A percentile compares a stretch with the other conserved stretches of the same genome.
Conservation (phyloP, 163 green algal species). For the Scenedesmus sp. region DNA sequence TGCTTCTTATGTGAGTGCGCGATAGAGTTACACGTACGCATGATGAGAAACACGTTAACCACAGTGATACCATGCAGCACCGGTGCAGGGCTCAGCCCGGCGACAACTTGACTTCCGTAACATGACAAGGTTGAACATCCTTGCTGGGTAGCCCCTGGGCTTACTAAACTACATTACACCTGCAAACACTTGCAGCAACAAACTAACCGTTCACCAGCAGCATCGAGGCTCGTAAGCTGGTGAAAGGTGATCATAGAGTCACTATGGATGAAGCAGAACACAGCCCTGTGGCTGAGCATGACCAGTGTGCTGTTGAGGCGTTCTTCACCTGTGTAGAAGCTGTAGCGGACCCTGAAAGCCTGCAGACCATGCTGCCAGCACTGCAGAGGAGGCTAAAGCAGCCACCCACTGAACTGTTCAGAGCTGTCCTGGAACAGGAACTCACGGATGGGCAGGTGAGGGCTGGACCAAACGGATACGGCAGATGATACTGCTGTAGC, state of each 20-base stretch:
- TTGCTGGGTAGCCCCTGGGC: too few species aligned
- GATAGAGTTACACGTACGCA: not conserved
- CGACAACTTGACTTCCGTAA: not conserved
- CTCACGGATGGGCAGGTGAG: not conserved
- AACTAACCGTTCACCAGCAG: not conserved
- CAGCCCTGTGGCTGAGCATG: not conserved
- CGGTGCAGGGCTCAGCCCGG: too few species aligned
- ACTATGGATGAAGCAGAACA: not conserved
- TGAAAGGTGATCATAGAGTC: not conserved
- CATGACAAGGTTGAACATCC: not conserved
- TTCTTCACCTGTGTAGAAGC: slow-evolving; percentile 5
- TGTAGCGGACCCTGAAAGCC: not conserved
- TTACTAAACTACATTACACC: too few species aligned
- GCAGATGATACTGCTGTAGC: not conserved
- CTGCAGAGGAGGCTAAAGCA: not conserved
- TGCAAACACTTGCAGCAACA: not conserved
- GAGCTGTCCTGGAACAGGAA: not conserved
- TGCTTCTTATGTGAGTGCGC: not conserved
- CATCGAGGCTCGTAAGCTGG: not conserved
- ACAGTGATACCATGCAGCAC: too few species aligned
- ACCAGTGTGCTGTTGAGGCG: not conserved
- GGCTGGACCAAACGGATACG: too few species aligned
- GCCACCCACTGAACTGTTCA: not conserved
- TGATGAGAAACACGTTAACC: too few species aligned
- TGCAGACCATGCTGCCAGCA: slow-evolving; percentile 7